A percentile compares a stretch with the other conserved stretches of the same genome.
These are phyloP conservation scores for Mortierella sp. DNA, from an alignment of 371 early-diverging fungal species.

Conservation along the genomic window DNA sequence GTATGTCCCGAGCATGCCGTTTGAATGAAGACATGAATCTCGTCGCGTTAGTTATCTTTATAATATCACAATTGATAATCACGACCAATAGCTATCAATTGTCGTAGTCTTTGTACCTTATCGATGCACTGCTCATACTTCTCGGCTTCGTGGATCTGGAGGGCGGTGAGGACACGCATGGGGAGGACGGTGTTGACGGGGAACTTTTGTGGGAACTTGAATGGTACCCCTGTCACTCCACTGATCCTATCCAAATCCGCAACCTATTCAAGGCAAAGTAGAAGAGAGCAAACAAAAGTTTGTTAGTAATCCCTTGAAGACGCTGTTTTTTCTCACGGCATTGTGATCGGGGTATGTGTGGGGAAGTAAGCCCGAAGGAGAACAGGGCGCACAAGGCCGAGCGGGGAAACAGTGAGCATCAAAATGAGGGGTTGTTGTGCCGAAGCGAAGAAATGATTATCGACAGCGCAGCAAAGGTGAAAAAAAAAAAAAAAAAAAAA, in stretches of 20 bases:
- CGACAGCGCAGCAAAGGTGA: background rate
- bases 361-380: background rate
- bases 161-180: conserved; percentile 47
- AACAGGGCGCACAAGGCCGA: background rate
- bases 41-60: background rate
- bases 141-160: conserved; percentile 43
- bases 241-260: conserved; percentile 47
- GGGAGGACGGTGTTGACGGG: conserved; percentile 44
- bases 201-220: conserved; percentile 38
- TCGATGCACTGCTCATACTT: conserved; percentile 49
- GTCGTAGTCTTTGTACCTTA: conserved; percentile 25
- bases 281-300: background rate
- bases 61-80: background rate
- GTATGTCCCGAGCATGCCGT: background rate
- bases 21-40: background rate
- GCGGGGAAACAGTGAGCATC: background rate
- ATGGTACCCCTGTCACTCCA: conserved; percentile 39
- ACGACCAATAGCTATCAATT: background rate
- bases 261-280: conserved; percentile 14
- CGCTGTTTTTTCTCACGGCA: conserved; percentile 26
- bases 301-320: background rate
- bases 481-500: background rate
- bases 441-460: background rate
- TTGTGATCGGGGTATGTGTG: background rate
- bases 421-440: background rate